Base-by-base conservation (phyloP, 805 yeast genomes). In the Candida railenensis region DNA sequence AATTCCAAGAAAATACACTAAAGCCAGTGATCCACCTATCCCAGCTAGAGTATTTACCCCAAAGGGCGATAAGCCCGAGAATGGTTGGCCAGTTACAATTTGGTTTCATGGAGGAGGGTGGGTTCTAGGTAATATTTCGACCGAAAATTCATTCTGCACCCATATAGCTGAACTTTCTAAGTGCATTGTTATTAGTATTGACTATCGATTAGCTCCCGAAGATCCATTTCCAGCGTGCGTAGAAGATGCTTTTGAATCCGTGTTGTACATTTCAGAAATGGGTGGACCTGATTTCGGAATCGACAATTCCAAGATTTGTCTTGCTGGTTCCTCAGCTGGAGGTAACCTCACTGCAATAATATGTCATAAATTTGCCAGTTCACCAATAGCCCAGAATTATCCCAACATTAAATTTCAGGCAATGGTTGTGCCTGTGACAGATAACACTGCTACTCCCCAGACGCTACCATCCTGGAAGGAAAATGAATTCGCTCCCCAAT, bases 141-240 rank as follows among this genome's bases (percentile, higher is more conserved):
- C 77, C 12, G 77, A 73, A 46, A 72, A 74, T 57, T 63, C 73
- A 2, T 69, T 59, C 53, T 73, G 77, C 49, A 65, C 77, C 2
- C 67, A 71, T 46, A 51, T 68, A 36, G 73, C 76, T 20, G 64
- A 65, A 33, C 45, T 52, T 19, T 65, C 71, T 9, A 48, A 65
- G 40, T 63, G 73, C 48, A 53, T 65, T n/a, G 77, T 74, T 12
- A 59, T 77, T 9, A 61, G 71, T 5, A 74, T 77, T n/a, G 80
- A 77, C 54, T 77, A 77, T 57, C 50, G 81, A 36, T 56, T 75
- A 45, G 80, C 80, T 0, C 82, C 82, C 2, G 79, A 77, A 53
- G 51, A 60, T 52, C 75, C 76, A 19, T 77, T 62, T 54, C 82
- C 82, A 2, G 76, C 79, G 8, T 65, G 74, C 38, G 67, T 73